A percentile compares a stretch with the other conserved stretches of the same genome.
Conservation (phyloP, 164 flowering plant species). For the Vitis labrusca region DNA sequence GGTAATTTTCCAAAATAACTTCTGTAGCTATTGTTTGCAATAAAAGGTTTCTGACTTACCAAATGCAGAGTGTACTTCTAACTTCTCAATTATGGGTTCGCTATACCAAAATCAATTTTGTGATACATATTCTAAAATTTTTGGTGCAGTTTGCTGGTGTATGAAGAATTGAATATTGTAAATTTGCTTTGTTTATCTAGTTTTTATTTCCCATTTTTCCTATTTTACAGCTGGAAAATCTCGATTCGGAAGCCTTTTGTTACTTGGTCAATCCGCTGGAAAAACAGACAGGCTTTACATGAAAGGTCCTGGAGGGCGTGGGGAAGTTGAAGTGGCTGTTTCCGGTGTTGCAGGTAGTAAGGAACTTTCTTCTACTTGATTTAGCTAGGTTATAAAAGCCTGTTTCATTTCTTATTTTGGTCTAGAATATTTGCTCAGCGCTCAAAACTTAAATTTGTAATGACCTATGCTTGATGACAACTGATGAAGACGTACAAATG, state of each 20-base stretch:
- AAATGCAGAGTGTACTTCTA: too few relatives aligned
- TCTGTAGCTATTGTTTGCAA: too few relatives aligned
- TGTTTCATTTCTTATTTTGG: not conserved
- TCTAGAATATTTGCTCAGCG: too few relatives aligned
- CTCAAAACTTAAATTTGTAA: too few relatives aligned
- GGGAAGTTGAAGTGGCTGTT: slow-evolving; percentile 99
- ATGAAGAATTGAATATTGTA: not conserved
- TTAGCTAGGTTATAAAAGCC: not conserved
- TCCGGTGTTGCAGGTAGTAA: slow-evolving; percentile 79
- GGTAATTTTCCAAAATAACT: not conserved
- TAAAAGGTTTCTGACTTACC: too few relatives aligned
- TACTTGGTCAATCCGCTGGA: slow-evolving; percentile 58
- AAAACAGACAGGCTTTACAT: slow-evolving; percentile 87
- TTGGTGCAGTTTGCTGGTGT: not conserved
- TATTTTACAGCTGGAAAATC: slow-evolving; percentile 72
- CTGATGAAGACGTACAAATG: too few relatives aligned
- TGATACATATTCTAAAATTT: not conserved
- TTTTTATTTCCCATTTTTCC: not conserved
- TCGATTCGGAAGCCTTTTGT: slow-evolving; percentile 84
- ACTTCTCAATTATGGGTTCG: too few relatives aligned
- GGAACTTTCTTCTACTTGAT: not conserved
- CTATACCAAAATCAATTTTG: not conserved
- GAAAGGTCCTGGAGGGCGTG: slow-evolving; percentile 99
- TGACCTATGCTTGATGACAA: too few relatives aligned
- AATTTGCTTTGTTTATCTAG: not conserved